Evolutionary conservation across 2,329 filamentous ascomycete genomes (phyloP), one percentile per base, ranked within the genome.

Genomic region (Phialocephala sp.): DNA sequence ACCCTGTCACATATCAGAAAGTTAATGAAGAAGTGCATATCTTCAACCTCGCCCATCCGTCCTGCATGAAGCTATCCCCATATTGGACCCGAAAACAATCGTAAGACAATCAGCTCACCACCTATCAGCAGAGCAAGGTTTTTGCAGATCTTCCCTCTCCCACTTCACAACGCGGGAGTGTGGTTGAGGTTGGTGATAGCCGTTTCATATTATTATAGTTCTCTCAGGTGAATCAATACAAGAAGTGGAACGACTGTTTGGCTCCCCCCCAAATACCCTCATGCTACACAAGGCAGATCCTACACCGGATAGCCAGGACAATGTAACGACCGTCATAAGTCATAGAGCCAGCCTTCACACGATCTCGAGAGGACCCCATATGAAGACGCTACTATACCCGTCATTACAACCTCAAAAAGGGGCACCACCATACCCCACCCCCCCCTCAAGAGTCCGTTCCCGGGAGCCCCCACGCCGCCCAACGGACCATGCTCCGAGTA

Each of bases 181-280:
- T 3, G 6, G 15, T n/a, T 47, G 18, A 50, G 8, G 45, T 50
- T 24, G 20, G 45, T 24, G 45, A 50, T 50, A 50, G 45, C 22
- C 20, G 45, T 12, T 54, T n/a, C 12, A 50, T 50, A 50, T 64
- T 60, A 67, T 67, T 66, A 66, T 52, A 67, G 20, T 62, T 62
- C 6, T 54, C 35, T 57, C 56, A 20, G 35, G 52, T 60, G 57
- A 67, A 68, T 65, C 61, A 61, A 68, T 71, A 71, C 69, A 71
- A 63, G 69, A 71, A 71, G 57, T 50, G 69, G 66, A 69, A 68
- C 58, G 67, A 68, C 63, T 61, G 63, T 62, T 65, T 50, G 45
- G 57, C 58, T 50, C 43, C 37, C 36, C 22, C 36, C 32, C 9
- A 27, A 24, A 50, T 65, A 55, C 39, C 59, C 59, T 62, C 59